These are phyloP conservation scores for Plectosphaerella sp. DNA, from an alignment of 2,329 filamentous ascomycete genomes.

Conservation along the genomic window DNA sequence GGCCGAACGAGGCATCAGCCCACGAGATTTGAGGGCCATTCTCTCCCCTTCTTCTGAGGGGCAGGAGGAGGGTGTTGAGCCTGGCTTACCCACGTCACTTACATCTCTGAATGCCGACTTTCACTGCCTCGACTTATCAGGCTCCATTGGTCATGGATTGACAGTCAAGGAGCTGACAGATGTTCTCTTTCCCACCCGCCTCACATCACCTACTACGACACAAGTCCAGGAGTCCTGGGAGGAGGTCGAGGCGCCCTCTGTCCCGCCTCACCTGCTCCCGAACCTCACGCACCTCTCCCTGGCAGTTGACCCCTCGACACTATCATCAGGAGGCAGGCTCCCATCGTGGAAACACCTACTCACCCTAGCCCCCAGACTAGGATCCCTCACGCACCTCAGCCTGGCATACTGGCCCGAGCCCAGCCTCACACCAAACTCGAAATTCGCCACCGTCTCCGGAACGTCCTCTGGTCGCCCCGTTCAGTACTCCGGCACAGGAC, in stretches of 20 bases:
- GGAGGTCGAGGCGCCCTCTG: constrained; percentile 21
- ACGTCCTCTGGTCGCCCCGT: constrained; percentile 24
- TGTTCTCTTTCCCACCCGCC: constrained; percentile 39
- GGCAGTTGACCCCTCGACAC: constrained; percentile 33
- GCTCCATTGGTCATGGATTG: constrained; percentile 45
- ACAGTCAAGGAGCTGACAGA: constrained; percentile 47
- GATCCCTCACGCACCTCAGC: constrained; percentile 54
- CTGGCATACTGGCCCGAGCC: constrained; percentile 60
- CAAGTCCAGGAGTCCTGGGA: constrained; percentile 52
- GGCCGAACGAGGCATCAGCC: constrained; percentile 40
- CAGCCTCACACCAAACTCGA: constrained; percentile 50
- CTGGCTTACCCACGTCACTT: constrained; percentile 7
- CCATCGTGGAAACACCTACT: constrained; percentile 57
- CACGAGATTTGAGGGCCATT: constrained; percentile 45
- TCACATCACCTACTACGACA: constrained; percentile 10
- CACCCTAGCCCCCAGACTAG: constrained; percentile 45
- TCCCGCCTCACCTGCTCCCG: constrained; percentile 38
- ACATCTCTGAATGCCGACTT: constrained; percentile 38
- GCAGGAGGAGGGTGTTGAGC: constrained; percentile 9
- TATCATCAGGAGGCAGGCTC: constrained; percentile 6
- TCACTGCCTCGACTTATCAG: constrained; percentile 48
- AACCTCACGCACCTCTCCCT: constrained; percentile 59
- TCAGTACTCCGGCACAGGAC: constrained; percentile 50
- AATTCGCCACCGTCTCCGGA: constrained; percentile 40
- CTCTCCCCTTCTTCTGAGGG: constrained; percentile 23